Conservation (phyloP, 2,329 filamentous ascomycete genomes). For the Diaporthe citrichinensis region DNA sequence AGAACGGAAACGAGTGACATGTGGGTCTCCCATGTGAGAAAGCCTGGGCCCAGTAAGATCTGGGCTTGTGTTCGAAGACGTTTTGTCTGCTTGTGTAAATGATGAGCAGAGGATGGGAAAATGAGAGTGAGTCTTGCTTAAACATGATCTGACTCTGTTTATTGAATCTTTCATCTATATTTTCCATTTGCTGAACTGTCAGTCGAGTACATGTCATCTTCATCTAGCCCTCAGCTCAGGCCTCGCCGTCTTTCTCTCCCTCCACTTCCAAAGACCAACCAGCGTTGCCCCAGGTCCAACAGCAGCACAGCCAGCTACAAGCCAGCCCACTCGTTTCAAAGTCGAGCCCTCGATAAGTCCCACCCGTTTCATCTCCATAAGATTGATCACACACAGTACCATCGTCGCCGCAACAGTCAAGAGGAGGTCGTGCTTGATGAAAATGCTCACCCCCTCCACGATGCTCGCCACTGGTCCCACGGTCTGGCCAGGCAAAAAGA, state of each 20-base stretch:
- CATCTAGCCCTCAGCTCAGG: neutral
- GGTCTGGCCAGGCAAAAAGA: neutral
- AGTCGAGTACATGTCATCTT: neutral
- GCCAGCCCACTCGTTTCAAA: neutral
- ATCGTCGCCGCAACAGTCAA: constrained; percentile 8
- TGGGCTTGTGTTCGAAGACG: neutral
- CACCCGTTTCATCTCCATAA: constrained; percentile 15
- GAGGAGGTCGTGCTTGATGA: constrained; percentile 28
- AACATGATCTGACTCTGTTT: neutral
- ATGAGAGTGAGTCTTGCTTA: neutral
- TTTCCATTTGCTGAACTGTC: neutral
- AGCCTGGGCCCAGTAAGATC: neutral
- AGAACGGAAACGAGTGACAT: neutral
- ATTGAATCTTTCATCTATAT: neutral
- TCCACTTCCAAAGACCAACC: constrained; percentile 29
- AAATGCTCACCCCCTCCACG: constrained; percentile 10
- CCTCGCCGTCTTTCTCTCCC: constrained; percentile 26
- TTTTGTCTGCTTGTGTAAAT: neutral
- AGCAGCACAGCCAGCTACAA: neutral
- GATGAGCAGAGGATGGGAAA: neutral
- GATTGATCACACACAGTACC: constrained; percentile 8
- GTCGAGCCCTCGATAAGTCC: neutral
- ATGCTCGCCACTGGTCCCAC: neutral
- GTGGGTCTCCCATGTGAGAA: neutral
- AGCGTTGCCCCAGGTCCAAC: constrained; percentile 25